phyloP scores from a whole-genome alignment of 2,329 filamentous ascomycete genomes.

The Esteya vermicola region DNA sequence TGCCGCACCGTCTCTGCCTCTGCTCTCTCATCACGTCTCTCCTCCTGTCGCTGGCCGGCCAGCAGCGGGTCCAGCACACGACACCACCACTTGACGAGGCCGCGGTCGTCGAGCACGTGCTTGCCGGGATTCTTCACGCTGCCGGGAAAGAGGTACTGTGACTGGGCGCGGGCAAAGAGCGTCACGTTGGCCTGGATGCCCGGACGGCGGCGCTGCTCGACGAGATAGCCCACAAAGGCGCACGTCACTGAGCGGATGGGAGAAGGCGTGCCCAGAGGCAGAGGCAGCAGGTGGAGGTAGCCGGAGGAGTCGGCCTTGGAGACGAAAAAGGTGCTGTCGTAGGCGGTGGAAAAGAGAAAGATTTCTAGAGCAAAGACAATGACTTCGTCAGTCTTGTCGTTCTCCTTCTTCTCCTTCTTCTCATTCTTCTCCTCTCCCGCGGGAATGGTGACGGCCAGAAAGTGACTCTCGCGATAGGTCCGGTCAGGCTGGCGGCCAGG shows the following conservation, averaged over 20 bases:
- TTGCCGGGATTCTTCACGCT: constrained; percentile 76
- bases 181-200: constrained; percentile 64
- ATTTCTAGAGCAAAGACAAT: constrained; percentile 77
- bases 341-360: constrained; percentile 69
- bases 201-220: constrained; percentile 49
- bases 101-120: constrained; percentile 82
- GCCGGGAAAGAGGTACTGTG: constrained; percentile 88
- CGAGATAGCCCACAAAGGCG: constrained; percentile 62
- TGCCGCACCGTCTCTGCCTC: too few species aligned
- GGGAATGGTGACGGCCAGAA: constrained; percentile 38
- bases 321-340: constrained; percentile 78
- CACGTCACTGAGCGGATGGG: constrained; percentile 62
- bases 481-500: constrained; percentile 56
- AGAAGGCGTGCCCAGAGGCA: constrained; percentile 50
- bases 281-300: constrained; percentile 53
- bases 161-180: constrained; percentile 81
- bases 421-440: constrained; percentile 6
- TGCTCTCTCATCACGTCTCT: too few species aligned
- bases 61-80: constrained; percentile 69
- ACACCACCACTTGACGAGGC: constrained; percentile 93
- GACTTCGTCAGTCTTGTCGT: constrained; percentile 26
- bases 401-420: background rate
- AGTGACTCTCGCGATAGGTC: constrained; percentile 82
- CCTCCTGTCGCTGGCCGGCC: constrained; percentile 18
- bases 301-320: constrained; percentile 96